Evolutionary conservation across 768 basidiomycete genomes (phyloP), one percentile per base, ranked within the genome.

Genomic region (Hypsizygus marmoreus): DNA sequence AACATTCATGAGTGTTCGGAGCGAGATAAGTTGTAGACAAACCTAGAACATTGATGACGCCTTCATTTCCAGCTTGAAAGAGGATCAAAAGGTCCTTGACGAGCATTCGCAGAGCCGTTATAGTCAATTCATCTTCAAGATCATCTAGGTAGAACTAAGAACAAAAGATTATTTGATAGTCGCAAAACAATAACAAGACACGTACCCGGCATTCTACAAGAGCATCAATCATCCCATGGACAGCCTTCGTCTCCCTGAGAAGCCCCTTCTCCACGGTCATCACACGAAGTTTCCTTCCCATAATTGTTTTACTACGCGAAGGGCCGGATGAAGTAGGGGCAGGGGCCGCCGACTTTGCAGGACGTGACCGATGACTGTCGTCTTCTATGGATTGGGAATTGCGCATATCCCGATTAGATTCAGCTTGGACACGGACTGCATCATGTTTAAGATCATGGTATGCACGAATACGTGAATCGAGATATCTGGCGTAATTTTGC

Each of bases 241-340:
- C 92, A 20, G 82, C 80, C 66, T 84, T 89, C 2, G 93, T 95
- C 68, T 99, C 97, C 49, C 94, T 77, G 38, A 99, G 66, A 33
- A 98, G 66, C 3, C 97, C 97, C 64, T 97, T 97, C 66, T 99
- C 97, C 17, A 98, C 95, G 0, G 91, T 87, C 82, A 99, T 86
- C 22, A 85, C 77, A 49, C 95, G 76, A 54, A 99, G 68, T 59
- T 97, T 94, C 55, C 92, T 72, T 13, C 91, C 91, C 60, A 80
- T 75, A 13, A 90, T 77, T 0, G 88, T 91, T 67, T 88, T 91
- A 65, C 85, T 88, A 53, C 88, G 71, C 40, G 72, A 65, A 17
- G 75, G 73, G 9, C 64, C 63, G 24, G 70, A 64, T 14, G 72
- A 48, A 11, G 54, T 53, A 20, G 58, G 26, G 31, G 29, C 25